Percentiles rank a stretch among this genome's conserved stretches.
Conservation (phyloP, 768 basidiomycete species). For the Boletus rex-veris region DNA sequence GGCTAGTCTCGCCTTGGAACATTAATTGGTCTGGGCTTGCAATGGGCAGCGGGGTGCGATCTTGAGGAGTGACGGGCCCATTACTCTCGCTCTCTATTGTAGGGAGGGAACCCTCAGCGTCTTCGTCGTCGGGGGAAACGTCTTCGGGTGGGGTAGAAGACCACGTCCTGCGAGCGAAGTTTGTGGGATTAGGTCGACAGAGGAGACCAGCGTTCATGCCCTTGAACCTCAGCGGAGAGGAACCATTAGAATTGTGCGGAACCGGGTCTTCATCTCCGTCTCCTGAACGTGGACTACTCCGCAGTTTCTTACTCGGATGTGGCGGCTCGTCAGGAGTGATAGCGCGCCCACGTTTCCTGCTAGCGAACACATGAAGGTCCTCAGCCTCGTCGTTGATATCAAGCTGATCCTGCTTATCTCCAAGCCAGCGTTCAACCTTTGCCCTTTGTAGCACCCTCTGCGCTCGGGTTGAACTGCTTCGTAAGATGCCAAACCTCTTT, state of each 20-base stretch:
- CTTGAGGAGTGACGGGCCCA: conserved; percentile 58
- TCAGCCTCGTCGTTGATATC: conserved; percentile 12
- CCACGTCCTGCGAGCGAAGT: conserved; percentile 59
- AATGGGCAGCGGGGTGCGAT: conserved; percentile 42
- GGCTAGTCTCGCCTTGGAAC: conserved; percentile 16
- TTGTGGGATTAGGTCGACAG: conserved; percentile 58
- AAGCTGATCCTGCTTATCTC: conserved; percentile 20
- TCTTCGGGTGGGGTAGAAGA: conserved; percentile 38
- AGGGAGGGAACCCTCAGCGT: conserved; percentile 30
- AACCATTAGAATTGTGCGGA: conserved; percentile 25
- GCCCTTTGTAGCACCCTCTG: conserved; percentile 42
- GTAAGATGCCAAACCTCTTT: conserved; percentile 28
- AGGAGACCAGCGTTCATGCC: conserved; percentile 45
- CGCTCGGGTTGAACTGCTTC: conserved; percentile 33
- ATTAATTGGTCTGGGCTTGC: conserved; percentile 31
- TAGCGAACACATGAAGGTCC: conserved; percentile 10
- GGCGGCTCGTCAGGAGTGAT: conserved; percentile 22
- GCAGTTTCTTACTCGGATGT: conserved; percentile 27
- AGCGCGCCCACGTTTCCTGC: conserved; percentile 24
- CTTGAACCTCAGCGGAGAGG: conserved; percentile 29
- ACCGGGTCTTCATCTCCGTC: conserved; percentile 28
- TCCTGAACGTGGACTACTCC: conserved; percentile 17
- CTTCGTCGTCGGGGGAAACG: conserved; percentile 33
- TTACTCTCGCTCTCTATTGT: conserved; percentile 46
- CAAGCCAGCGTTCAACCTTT: conserved; percentile 40